Conservation (phyloP, 352 stramenopile species). For the Phytophthora pini region DNA sequence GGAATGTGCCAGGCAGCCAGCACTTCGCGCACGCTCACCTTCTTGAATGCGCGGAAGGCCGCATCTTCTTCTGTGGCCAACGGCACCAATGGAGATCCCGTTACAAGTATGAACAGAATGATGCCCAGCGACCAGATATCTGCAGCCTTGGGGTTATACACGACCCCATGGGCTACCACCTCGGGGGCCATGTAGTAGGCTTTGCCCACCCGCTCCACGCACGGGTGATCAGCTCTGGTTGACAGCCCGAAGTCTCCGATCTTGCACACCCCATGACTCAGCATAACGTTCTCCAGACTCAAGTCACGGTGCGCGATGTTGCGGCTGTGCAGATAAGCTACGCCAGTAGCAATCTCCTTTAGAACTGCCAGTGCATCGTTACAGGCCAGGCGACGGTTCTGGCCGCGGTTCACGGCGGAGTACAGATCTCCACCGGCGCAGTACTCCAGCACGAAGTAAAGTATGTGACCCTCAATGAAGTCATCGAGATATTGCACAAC, state of each 20-base stretch:
- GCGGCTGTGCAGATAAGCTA: constrained; percentile 36
- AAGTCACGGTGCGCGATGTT: constrained; percentile 46
- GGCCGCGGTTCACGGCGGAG: constrained; percentile 22
- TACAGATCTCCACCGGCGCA: constrained; percentile 45
- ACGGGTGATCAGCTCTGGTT: constrained; percentile 16
- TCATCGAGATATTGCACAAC: constrained; percentile 55
- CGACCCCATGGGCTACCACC: constrained; percentile 29
- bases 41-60: constrained; percentile 34
- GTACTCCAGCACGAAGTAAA: constrained; percentile 62
- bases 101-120: constrained; percentile 57
- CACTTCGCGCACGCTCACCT: constrained; percentile 36
- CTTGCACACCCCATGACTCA: constrained; percentile 40
- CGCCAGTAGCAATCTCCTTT: constrained; percentile 20
- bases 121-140: constrained; percentile 70
- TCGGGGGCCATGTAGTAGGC: constrained; percentile 52
- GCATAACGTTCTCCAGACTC: constrained; percentile 51
- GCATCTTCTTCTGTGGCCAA: constrained; percentile 35
- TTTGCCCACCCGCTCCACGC: constrained; percentile 40
- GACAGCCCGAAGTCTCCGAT: constrained; percentile 59
- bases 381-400: constrained; percentile 20
- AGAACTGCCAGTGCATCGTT: constrained; percentile 34
- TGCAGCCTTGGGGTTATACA: constrained; percentile 46
- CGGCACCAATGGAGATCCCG: constrained; percentile 36
- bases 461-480: constrained; percentile 46
- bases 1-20: constrained; percentile 40